Percentiles rank a stretch among this genome's conserved stretches.
Evolutionary conservation across 495 filamentous ascomycete genomes (phyloP).

Genomic region (Aspergillus nanangensis): DNA sequence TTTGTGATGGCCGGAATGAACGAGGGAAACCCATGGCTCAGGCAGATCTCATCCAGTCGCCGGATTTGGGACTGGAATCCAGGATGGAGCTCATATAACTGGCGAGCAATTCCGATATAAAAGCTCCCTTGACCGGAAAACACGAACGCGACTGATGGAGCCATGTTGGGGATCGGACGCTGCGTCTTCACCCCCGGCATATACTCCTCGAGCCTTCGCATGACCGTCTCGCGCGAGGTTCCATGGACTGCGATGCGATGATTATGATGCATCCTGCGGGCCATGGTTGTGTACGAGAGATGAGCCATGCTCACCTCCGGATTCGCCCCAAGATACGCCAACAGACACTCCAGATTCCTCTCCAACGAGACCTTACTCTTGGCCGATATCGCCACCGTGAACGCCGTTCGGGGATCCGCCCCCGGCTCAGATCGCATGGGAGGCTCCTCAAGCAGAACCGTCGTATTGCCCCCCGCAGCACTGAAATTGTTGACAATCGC

Average conservation of each 20-base stretch:
- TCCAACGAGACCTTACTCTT: constrained; percentile 47
- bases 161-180: background rate
- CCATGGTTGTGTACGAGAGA: constrained; percentile 74
- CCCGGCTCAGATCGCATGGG: constrained; percentile 33
- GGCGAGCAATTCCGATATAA: constrained; percentile 59
- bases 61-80: constrained; percentile 67
- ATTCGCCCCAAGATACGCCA: constrained; percentile 45
- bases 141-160: constrained; percentile 2
- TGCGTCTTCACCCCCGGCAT: background rate
- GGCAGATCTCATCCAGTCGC: constrained; percentile 61
- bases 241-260: constrained; percentile 59
- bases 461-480: constrained; percentile 49
- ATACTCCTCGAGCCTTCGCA: background rate
- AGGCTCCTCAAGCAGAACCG: constrained; percentile 49
- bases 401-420: constrained; percentile 47
- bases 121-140: constrained; percentile 41
- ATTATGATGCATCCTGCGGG: constrained; percentile 70
- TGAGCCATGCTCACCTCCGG: constrained; percentile 19
- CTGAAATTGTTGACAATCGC: constrained; percentile 66
- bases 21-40: constrained; percentile 63
- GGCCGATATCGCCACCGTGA: constrained; percentile 47
- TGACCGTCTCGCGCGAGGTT: constrained; percentile 8
- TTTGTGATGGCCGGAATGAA: constrained; percentile 57
- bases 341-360: constrained; percentile 44
- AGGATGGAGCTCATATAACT: constrained; percentile 58